Evolutionary conservation across 2,329 filamentous ascomycete species (phyloP).

Genomic region (Pseudogymnoascus sp.): DNA sequence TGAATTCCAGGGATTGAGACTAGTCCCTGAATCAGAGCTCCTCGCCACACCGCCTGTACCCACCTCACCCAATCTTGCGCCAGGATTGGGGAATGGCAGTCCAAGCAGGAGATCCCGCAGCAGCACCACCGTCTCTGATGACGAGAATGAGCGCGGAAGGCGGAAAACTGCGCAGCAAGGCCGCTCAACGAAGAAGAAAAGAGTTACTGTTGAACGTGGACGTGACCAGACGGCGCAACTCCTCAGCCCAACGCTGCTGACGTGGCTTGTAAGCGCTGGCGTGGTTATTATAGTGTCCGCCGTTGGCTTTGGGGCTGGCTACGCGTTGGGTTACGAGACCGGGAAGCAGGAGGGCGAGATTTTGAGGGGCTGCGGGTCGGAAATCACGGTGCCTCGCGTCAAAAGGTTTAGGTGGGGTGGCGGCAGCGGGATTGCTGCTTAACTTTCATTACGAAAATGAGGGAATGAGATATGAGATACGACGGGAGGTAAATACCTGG

Average conservation of each 20-base stretch:
- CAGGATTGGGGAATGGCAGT: constrained; percentile 38
- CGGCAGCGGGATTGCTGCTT: constrained; percentile 7
- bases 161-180: not conserved
- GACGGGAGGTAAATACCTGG: not conserved
- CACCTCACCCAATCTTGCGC: constrained; percentile 21
- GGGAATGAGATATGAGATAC: not conserved
- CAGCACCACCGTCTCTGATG: not conserved
- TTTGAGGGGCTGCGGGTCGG: constrained; percentile 30
- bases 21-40: constrained; percentile 56
- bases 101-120: constrained; percentile 3
- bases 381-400: constrained; percentile 28
- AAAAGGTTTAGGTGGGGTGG: constrained; percentile 11
- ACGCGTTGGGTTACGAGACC: constrained; percentile 60
- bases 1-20: constrained; percentile 48
- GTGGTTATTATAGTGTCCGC: constrained; percentile 62
- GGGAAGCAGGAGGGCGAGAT: constrained; percentile 48
- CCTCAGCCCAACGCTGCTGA: constrained; percentile 53
- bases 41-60: constrained; percentile 32
- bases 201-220: constrained; percentile 31
- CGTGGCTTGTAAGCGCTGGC: constrained; percentile 58
- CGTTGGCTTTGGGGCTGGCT: constrained; percentile 62
- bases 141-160: constrained; percentile 1
- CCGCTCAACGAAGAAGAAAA: constrained; percentile 38
- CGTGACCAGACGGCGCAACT: constrained; percentile 19
- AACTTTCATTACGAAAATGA: not conserved